Conservation (phyloP, 805 yeast genomes). For the Spencermartinsiella europaea region DNA sequence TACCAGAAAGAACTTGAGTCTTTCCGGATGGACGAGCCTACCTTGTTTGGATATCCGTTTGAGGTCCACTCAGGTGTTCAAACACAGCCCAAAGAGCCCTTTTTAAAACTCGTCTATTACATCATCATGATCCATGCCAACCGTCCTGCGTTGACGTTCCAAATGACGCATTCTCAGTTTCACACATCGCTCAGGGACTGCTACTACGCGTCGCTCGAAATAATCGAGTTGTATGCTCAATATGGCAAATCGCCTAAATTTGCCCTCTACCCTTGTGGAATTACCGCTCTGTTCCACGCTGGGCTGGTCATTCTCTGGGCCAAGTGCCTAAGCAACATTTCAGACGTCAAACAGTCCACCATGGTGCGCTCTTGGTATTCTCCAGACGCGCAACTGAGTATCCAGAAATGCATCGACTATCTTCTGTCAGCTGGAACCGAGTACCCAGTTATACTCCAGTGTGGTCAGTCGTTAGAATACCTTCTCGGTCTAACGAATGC, state of each 20-base stretch:
- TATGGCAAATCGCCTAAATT: not conserved
- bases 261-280: conserved; percentile 2
- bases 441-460: not conserved
- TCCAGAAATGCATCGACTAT: not conserved
- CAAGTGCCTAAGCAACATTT: not conserved
- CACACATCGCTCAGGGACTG: not conserved
- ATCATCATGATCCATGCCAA: conserved; percentile 1
- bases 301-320: conserved; percentile 4
- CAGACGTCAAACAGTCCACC: not conserved
- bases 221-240: not conserved
- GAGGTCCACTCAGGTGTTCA: not conserved
- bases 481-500: not conserved
- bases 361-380: not conserved
- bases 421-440: not conserved
- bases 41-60: not conserved
- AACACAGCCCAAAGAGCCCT: not conserved
- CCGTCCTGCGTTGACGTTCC: conserved; percentile 3
- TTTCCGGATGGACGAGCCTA: not conserved
- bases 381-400: not conserved
- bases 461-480: not conserved
- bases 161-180: conserved; percentile 1
- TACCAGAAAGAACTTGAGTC: not conserved
- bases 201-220: not conserved
- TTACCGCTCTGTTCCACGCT: not conserved
- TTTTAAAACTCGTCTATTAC: not conserved